These are phyloP conservation scores for Brasenia schreberi DNA, from an alignment of 164 flowering plant species.

Conservation along the genomic window DNA sequence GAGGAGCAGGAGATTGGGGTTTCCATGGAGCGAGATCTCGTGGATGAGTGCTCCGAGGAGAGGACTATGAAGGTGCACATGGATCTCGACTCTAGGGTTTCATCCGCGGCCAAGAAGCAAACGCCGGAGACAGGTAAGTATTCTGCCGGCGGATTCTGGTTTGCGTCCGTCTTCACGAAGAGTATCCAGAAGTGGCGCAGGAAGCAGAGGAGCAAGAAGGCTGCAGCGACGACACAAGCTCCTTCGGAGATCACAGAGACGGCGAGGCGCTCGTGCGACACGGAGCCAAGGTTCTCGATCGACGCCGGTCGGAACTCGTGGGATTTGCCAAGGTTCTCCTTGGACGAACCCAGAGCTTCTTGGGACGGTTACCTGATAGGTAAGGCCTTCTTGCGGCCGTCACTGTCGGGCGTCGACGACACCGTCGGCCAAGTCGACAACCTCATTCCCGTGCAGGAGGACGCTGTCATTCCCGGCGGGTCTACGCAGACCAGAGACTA, in stretches of 20 bases:
- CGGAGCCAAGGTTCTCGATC: conserved; percentile 36
- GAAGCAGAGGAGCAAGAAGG: conserved; percentile 54
- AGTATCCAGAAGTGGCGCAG: conserved; percentile 75
- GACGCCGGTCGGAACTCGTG: conserved; percentile 48
- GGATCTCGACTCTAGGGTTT: conserved; percentile 52
- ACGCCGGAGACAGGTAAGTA: conserved; percentile 26
- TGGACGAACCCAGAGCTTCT: conserved; percentile 87
- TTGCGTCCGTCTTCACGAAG: conserved; percentile 75
- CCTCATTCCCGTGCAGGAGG: conserved; percentile 68
- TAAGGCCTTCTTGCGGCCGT: conserved; percentile 16
- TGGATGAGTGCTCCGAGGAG: conserved; percentile 18
- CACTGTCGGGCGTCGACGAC: conserved; percentile 43
- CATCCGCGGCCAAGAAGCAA: conserved; percentile 15
- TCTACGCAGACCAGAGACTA: conserved; percentile 83
- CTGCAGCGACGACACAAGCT: conserved; percentile 17
- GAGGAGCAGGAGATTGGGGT: conserved; percentile 1
- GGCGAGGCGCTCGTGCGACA: conserved; percentile 68
- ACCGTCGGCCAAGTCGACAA: conserved; percentile 34
- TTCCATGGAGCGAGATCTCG: conserved; percentile 7
- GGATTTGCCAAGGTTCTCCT: conserved; percentile 54
- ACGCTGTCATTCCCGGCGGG: conserved; percentile 64
- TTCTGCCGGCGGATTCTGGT: conserved; percentile 58
- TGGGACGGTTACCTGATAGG: conserved; percentile 89
- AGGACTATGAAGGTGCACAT: conserved; percentile 88
- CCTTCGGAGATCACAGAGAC: conserved; percentile 80